Evolutionary conservation across 148 eudicot genomes (phyloP).

Genomic region (Salicornia ramosissima): DNA sequence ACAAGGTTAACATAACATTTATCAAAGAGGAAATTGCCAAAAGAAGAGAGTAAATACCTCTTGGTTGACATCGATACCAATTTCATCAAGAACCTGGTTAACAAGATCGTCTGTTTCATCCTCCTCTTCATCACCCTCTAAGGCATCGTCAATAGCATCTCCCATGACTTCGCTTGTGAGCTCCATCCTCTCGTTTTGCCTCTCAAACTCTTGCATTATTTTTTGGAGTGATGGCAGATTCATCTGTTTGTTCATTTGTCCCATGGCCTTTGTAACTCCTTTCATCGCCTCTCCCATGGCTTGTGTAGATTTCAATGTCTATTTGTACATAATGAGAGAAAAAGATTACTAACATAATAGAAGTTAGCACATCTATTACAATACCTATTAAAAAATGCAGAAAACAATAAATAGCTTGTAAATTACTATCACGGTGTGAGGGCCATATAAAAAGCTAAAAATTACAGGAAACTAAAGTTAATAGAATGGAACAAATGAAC

Average conservation of each 20-base stretch:
- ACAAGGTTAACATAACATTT: neutral
- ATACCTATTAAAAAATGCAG: neutral
- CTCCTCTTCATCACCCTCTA: conserved; percentile 99
- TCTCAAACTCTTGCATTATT: conserved; percentile 97
- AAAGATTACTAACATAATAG: neutral
- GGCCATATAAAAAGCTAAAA: neutral
- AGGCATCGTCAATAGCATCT: conserved; percentile 96
- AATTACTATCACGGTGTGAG: neutral
- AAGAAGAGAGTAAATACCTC: conserved; percentile 43
- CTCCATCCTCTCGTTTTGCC: conserved; percentile 97
- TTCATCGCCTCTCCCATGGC: conserved; percentile 99
- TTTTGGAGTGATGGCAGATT: conserved; percentile 89
- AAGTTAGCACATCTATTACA: neutral
- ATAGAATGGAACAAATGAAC: neutral
- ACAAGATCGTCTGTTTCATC: conserved; percentile 94
- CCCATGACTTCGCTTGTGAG: conserved; percentile 90
- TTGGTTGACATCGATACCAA: conserved; percentile 79
- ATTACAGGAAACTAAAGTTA: neutral
- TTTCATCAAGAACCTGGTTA: conserved; percentile 94
- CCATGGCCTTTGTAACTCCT: conserved; percentile 99
- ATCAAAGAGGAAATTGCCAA: neutral
- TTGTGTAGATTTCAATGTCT: conserved; percentile 98
- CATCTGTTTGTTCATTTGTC: conserved; percentile 97
- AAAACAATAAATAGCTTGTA: neutral
- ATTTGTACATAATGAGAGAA: conserved; percentile 12